A percentile compares a stretch with the other conserved stretches of the same genome.
Conservation (phyloP, 2,329 filamentous ascomycete genomes). For the Phyllosticta citribraziliensis region DNA sequence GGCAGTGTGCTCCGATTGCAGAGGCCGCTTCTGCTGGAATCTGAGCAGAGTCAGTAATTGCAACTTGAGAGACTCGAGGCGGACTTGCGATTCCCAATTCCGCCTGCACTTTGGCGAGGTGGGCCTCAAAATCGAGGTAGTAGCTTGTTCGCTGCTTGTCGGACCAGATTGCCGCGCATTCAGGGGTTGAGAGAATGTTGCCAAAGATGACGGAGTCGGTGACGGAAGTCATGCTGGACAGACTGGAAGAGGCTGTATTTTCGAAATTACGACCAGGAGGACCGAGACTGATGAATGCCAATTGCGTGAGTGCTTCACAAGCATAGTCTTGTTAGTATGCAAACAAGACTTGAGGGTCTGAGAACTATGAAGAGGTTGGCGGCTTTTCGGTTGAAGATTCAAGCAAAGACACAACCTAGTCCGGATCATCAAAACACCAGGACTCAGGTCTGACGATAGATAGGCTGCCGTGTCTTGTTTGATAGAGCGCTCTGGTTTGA, state of each 20-base stretch:
- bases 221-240: slow-evolving; percentile 16
- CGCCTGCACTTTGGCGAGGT: slow-evolving; percentile 19
- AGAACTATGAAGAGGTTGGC: neutral
- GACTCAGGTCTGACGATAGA: neutral
- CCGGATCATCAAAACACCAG: neutral
- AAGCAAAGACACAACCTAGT: neutral
- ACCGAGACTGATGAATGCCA: too few species aligned
- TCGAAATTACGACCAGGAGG: too few species aligned
- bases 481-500: neutral
- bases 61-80: neutral
- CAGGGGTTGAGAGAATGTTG: slow-evolving; percentile 20
- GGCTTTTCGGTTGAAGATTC: too few species aligned
- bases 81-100: slow-evolving; percentile 15
- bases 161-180: slow-evolving; percentile 20
- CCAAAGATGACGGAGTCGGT: slow-evolving; percentile 21
- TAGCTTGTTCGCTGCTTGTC: slow-evolving; percentile 14
- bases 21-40: slow-evolving; percentile 20
- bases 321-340: too few species aligned
- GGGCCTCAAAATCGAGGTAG: slow-evolving; percentile 21
- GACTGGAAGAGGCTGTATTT: neutral
- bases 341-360: too few species aligned
- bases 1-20: slow-evolving; percentile 19
- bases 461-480: neutral
- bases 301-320: too few species aligned
- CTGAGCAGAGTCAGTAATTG: neutral